Percentiles rank a stretch among this genome's conserved stretches.
phyloP scores from a whole-genome alignment of 345 rosid genomes.

The Schrenkiella parvula region DNA sequence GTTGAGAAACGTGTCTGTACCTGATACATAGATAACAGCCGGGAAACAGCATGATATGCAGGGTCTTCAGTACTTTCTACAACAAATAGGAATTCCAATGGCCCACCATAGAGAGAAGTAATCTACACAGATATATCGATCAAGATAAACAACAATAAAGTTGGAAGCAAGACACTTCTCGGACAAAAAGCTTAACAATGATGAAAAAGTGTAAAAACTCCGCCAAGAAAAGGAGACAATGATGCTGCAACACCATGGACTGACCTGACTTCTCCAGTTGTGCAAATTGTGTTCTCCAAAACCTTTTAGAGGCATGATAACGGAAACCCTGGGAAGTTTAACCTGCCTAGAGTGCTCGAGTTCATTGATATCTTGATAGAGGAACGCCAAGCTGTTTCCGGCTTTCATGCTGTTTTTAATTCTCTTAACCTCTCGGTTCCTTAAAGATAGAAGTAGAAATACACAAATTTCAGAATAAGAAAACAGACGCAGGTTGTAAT shows the following conservation, averaged over 20 bases:
- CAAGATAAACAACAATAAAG: background rate
- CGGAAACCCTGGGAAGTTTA: slow-evolving; percentile 75
- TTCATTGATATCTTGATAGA: slow-evolving; percentile 67
- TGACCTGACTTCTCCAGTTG: slow-evolving; percentile 97
- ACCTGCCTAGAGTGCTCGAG: slow-evolving; percentile 85
- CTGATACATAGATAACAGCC: slow-evolving; percentile 65
- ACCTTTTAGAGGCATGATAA: slow-evolving; percentile 96
- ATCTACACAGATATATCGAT: slow-evolving; percentile 45
- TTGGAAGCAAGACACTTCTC: background rate
- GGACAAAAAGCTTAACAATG: background rate
- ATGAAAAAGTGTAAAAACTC: background rate
- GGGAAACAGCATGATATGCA: slow-evolving; percentile 68
- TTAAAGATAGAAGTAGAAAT: slow-evolving; percentile 14
- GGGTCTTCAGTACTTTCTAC: slow-evolving; percentile 97
- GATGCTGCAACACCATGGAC: slow-evolving; percentile 10
- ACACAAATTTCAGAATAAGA: background rate
- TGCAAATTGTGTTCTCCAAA: slow-evolving; percentile 93
- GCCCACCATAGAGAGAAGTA: slow-evolving; percentile 98
- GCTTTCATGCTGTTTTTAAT: slow-evolving; percentile 56
- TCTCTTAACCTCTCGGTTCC: slow-evolving; percentile 77
- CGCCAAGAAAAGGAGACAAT: background rate
- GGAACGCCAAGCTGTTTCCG: slow-evolving; percentile 90
- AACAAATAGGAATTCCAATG: slow-evolving; percentile 79
- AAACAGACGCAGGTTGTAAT: background rate
- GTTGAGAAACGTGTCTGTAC: slow-evolving; percentile 32